A percentile compares a stretch with the other conserved stretches of the same genome.
Conservation (phyloP, 2,329 filamentous ascomycete genomes). For the Curvularia sp. region DNA sequence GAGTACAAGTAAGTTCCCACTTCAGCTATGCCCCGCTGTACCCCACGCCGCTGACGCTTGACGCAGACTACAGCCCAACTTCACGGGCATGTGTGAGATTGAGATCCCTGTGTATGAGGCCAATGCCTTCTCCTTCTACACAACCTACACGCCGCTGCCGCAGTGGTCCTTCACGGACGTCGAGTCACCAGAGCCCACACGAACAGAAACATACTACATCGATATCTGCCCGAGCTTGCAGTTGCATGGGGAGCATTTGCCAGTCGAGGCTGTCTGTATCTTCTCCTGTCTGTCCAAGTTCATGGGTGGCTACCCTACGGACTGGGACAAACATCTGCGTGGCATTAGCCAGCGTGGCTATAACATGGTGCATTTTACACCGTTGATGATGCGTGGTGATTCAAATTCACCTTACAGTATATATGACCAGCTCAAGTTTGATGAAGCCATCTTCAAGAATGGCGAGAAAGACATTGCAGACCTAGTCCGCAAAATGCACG, state of each 20-base stretch:
- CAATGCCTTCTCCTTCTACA: conserved; percentile 93
- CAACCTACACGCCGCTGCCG: conserved; percentile 87
- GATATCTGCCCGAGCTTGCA: conserved; percentile 85
- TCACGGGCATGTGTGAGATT: conserved; percentile 89
- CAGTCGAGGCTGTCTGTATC: conserved; percentile 84
- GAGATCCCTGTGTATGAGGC: conserved; percentile 83
- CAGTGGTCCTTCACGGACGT: conserved; percentile 69
- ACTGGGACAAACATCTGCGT: conserved; percentile 88
- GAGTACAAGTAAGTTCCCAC: conserved; percentile 80
- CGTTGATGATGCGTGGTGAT: conserved; percentile 82
- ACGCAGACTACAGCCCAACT: conserved; percentile 81
- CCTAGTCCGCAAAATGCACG: conserved; percentile 81
- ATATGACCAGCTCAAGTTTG: conserved; percentile 89
- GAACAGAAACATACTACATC: conserved; percentile 85
- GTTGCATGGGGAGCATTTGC: conserved; percentile 75
- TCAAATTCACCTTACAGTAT: conserved; percentile 98
- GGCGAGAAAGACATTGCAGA: conserved; percentile 82
- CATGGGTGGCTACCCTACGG: conserved; percentile 88
- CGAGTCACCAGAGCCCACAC: conserved; percentile 63
- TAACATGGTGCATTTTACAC: conserved; percentile 99
- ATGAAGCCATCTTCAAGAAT: conserved; percentile 78
- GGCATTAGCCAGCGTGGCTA: conserved; percentile 92
- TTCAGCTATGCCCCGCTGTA: background rate
- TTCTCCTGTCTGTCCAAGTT: conserved; percentile 98
- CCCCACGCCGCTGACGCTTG: conserved; percentile 20